These are phyloP conservation scores for Naganishia sp. DNA, from an alignment of 1,284 basidiomycete species.

Conservation along the genomic window DNA sequence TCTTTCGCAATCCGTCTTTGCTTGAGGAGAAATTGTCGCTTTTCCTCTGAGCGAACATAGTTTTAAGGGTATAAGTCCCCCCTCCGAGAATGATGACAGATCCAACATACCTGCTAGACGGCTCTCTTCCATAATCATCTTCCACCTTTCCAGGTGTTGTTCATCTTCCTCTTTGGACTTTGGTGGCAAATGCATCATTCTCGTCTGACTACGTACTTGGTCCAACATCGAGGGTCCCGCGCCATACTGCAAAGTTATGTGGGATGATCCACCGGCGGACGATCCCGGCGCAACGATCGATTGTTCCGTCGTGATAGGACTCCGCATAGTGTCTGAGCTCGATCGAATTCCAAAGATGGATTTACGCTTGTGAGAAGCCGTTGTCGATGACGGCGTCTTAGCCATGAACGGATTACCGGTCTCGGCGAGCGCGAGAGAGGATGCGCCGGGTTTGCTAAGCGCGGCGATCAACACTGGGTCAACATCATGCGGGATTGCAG, in stretches of 20 bases:
- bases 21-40: slow-evolving; percentile 23
- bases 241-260: background rate
- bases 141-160: slow-evolving; percentile 84
- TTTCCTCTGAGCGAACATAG: slow-evolving; percentile 18
- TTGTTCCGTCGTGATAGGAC: background rate
- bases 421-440: slow-evolving; percentile 16
- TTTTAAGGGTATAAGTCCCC: background rate
- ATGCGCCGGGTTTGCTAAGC: slow-evolving; percentile 16
- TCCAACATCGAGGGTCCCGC: slow-evolving; percentile 44
- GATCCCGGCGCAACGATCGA: background rate
- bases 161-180: slow-evolving; percentile 77
- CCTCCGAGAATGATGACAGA: background rate
- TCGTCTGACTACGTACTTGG: slow-evolving; percentile 56
- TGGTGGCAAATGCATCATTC: slow-evolving; percentile 80
- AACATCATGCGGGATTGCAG: slow-evolving; percentile 31
- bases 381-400: background rate
- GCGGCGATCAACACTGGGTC: slow-evolving; percentile 30
- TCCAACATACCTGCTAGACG: slow-evolving; percentile 62
- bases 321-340: background rate
- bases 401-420: slow-evolving; percentile 7
- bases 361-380: slow-evolving; percentile 5
- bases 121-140: slow-evolving; percentile 74
- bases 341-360: slow-evolving; percentile 7
- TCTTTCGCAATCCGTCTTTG: slow-evolving; percentile 43
- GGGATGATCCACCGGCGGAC: background rate